phyloP scores from a whole-genome alignment of 139 green algal genomes.

The Haematococcus lacustris region DNA sequence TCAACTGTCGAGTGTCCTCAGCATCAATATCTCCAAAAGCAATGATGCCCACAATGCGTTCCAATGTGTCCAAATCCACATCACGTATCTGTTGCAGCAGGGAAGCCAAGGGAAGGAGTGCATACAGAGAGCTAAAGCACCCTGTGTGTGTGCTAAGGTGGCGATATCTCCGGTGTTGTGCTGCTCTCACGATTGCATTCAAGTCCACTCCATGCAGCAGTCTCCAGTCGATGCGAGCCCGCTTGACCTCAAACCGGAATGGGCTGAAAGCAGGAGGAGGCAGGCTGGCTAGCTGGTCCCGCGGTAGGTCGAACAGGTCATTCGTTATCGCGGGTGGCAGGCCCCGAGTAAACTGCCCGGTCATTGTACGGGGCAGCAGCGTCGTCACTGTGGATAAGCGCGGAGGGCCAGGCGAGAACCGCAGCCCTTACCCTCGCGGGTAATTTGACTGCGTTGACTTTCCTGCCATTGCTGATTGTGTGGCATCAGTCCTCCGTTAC shows the following conservation, averaged over 20 bases:
- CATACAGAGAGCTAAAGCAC: not conserved
- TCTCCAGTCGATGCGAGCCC: constrained; percentile 56
- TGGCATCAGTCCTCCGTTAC: too few species aligned
- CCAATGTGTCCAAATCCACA: constrained; percentile 59
- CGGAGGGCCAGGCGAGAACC: too few species aligned
- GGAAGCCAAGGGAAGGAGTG: not conserved
- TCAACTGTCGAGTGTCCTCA: constrained; percentile 61
- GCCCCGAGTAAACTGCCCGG: too few species aligned
- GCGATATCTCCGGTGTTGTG: not conserved
- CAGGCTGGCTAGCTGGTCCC: too few species aligned
- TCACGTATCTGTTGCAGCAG: constrained; percentile 36
- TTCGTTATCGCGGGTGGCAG: too few species aligned
- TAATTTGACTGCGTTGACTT: too few species aligned
- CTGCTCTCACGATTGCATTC: constrained; percentile 33
- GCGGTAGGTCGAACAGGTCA: too few species aligned
- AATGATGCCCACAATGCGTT: constrained; percentile 47
- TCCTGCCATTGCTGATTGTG: too few species aligned
- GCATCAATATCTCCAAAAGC: constrained; percentile 60
- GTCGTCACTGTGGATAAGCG: too few species aligned
- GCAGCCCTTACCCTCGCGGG: too few species aligned
- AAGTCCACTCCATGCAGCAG: constrained; percentile 57
- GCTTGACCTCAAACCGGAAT: constrained; percentile 48
- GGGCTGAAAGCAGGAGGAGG: constrained; percentile 19
- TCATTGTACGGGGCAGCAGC: too few species aligned
- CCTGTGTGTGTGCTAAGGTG: not conserved